Percentiles rank a stretch among this genome's conserved stretches.
Evolutionary conservation across 176 grass and related monocot species (phyloP).

Genomic region (Eleusine coracana): DNA sequence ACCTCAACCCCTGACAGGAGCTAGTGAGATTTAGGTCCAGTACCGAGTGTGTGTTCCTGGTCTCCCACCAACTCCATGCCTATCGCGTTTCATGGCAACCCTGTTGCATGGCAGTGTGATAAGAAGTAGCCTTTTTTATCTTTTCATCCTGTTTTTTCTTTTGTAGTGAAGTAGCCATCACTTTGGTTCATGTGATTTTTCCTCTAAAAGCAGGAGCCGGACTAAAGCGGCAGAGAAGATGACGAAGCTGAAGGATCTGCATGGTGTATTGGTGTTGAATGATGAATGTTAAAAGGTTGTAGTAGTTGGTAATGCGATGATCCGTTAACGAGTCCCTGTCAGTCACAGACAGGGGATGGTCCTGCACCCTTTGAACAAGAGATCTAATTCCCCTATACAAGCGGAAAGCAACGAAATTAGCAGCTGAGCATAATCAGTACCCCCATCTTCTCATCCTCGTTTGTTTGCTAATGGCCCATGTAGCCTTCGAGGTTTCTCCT

Average conservation of each 20-base stretch:
- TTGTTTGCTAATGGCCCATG: neutral
- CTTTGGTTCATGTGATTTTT: slow-evolving; percentile 51
- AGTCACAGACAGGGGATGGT: slow-evolving; percentile 23
- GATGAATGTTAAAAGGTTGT: slow-evolving; percentile 15
- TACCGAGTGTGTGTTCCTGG: slow-evolving; percentile 1
- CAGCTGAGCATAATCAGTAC: neutral
- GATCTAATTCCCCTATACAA: slow-evolving; percentile 15
- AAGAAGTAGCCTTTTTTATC: neutral
- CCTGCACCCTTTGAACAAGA: slow-evolving; percentile 29
- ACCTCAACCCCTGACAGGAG: slow-evolving; percentile 18
- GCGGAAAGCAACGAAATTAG: slow-evolving; percentile 37
- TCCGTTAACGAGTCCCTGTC: slow-evolving; percentile 50
- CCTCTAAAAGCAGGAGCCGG: neutral
- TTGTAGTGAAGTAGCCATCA: slow-evolving; percentile 23
- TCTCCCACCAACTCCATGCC: slow-evolving; percentile 43
- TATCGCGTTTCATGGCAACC: slow-evolving; percentile 22
- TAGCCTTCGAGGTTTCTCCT: slow-evolving; percentile 12
- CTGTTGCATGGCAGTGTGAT: slow-evolving; percentile 24
- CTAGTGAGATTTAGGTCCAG: slow-evolving; percentile 45
- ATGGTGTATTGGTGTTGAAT: neutral
- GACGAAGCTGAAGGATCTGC: slow-evolving; percentile 24
- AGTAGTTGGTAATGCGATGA: slow-evolving; percentile 47
- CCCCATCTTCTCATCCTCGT: neutral
- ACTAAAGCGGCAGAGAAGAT: neutral
- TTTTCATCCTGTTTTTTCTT: neutral